These are phyloP conservation scores for Stachybotrys chartarum DNA, from an alignment of 2,329 filamentous ascomycete species.

Conservation along the genomic window DNA sequence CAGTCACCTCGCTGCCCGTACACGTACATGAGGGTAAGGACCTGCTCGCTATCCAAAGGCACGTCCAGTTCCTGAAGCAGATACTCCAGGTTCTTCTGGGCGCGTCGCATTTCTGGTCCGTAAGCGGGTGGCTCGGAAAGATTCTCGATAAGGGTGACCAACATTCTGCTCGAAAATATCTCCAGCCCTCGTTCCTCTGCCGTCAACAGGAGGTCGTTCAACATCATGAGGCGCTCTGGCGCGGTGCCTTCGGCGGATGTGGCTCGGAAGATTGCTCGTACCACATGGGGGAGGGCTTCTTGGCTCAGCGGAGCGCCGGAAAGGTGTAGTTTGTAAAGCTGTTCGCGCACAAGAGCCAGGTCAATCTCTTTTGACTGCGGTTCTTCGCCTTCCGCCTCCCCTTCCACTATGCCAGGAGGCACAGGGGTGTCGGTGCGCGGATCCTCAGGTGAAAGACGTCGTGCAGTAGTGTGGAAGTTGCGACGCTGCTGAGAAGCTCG, in stretches of 20 bases:
- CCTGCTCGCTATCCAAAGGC: conserved; percentile 30
- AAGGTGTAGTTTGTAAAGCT: conserved; percentile 5
- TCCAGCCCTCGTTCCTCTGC: conserved; percentile 37
- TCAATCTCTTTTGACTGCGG: conserved; percentile 11
- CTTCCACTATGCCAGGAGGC: background rate
- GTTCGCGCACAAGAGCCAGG: background rate
- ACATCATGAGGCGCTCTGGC: conserved; percentile 25
- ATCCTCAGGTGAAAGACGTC: conserved; percentile 10
- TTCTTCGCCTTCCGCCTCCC: background rate
- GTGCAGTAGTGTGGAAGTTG: conserved; percentile 23
- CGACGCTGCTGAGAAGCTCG: conserved; percentile 25
- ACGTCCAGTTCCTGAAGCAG: conserved; percentile 31
- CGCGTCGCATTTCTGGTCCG: conserved; percentile 23
- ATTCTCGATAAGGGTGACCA: conserved; percentile 39
- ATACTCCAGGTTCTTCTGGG: conserved; percentile 37
- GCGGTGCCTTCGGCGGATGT: conserved; percentile 12
- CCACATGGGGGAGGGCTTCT: conserved; percentile 26
- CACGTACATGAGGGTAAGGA: conserved; percentile 34
- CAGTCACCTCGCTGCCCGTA: conserved; percentile 43
- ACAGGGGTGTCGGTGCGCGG: background rate
- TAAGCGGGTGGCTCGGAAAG: conserved; percentile 24
- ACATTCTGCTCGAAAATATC: conserved; percentile 37
- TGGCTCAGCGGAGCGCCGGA: conserved; percentile 27
- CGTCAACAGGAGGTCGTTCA: conserved; percentile 35
- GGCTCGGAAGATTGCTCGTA: conserved; percentile 29